Conservation (phyloP, 2,329 filamentous ascomycete species). For the Metarhizium album region DNA sequence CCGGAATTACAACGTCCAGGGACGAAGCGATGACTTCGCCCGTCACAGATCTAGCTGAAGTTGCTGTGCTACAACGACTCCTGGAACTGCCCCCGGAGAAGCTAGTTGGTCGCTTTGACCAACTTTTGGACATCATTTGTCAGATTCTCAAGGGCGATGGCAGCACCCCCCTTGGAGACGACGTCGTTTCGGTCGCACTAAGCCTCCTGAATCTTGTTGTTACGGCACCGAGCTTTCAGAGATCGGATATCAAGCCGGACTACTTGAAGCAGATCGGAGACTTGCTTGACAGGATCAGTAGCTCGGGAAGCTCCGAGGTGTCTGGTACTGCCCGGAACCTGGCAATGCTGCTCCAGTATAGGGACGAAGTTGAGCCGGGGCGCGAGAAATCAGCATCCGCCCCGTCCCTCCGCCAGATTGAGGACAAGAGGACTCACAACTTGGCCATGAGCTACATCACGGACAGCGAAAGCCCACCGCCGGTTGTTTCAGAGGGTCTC, state of each 20-base stretch:
- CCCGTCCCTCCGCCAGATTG: slow-evolving; percentile 37
- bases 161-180: slow-evolving; percentile 31
- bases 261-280: slow-evolving; percentile 35
- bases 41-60: slow-evolving; percentile 39
- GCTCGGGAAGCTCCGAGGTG: slow-evolving; percentile 26
- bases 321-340: slow-evolving; percentile 47
- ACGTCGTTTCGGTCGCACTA: slow-evolving; percentile 41
- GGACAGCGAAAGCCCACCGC: slow-evolving; percentile 49
- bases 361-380: slow-evolving; percentile 39
- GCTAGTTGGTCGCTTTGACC: slow-evolving; percentile 51
- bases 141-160: slow-evolving; percentile 44
- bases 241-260: slow-evolving; percentile 30
- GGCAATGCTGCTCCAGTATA: slow-evolving; percentile 42
- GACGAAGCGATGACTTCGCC: slow-evolving; percentile 28
- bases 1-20: slow-evolving; percentile 16
- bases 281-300: slow-evolving; percentile 34
- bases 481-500: slow-evolving; percentile 55
- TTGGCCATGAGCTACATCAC: slow-evolving; percentile 56
- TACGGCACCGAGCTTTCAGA: slow-evolving; percentile 45
- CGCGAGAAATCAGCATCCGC: slow-evolving; percentile 24
- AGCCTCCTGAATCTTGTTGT: slow-evolving; percentile 52
- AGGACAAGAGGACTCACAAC: slow-evolving; percentile 51
- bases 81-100: slow-evolving; percentile 52
- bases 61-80: slow-evolving; percentile 54
- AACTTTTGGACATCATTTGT: slow-evolving; percentile 52